phyloP scores from a whole-genome alignment of 192 early-diverging fungal species.

The Lobulomyces angularis region DNA sequence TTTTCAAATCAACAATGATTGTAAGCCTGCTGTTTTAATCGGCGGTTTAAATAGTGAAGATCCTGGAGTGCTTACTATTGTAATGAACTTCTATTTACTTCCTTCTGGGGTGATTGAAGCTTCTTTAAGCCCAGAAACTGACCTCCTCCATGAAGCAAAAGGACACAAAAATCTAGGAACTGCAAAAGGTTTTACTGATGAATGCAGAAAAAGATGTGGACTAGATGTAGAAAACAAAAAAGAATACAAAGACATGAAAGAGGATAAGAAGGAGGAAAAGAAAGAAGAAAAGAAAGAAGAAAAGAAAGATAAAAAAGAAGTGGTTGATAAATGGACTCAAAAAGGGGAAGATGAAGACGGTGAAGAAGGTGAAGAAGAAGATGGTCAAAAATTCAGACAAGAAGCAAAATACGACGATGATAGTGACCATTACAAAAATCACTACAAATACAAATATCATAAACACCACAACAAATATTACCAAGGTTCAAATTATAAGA shows the following conservation, averaged over 20 bases:
- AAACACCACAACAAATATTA: too few species aligned
- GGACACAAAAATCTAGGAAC: background rate
- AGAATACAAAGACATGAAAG: slow-evolving; percentile 4
- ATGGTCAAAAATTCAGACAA: too few species aligned
- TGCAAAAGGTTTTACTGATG: background rate
- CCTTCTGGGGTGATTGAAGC: background rate
- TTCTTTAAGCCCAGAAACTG: background rate
- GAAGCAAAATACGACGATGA: too few species aligned
- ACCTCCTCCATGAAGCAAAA: background rate
- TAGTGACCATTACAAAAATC: too few species aligned
- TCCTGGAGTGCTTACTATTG: background rate
- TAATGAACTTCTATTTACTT: background rate
- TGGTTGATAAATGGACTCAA: background rate
- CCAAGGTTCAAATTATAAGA: too few species aligned
- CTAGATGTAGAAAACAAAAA: slow-evolving; percentile 1
- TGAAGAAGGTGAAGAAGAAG: too few species aligned
- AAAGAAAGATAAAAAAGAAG: background rate
- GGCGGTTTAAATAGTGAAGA: slow-evolving; percentile 2
- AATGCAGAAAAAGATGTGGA: background rate
- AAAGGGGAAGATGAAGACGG: too few species aligned
- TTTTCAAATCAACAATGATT: background rate
- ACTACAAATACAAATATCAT: too few species aligned
- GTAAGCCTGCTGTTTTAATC: slow-evolving; percentile 2
- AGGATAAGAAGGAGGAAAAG: background rate
- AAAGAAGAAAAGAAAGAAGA: slow-evolving; percentile 1